Evolutionary conservation across 2,329 filamentous ascomycete species (phyloP), one percentile per base, ranked within the genome.

Genomic region (Botrytis paeoniae): DNA sequence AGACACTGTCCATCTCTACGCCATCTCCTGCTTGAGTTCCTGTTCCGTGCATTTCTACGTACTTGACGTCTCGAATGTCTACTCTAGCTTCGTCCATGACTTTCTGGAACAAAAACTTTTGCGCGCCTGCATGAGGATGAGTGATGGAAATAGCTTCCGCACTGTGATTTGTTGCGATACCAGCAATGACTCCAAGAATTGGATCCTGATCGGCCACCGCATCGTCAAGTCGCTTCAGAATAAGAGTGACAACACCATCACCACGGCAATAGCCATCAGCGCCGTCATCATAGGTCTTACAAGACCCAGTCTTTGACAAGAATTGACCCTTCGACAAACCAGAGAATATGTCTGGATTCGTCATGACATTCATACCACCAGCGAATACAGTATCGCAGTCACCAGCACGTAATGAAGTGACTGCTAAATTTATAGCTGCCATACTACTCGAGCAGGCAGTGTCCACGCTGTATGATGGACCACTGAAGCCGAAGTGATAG

Each of bases 401-500:
- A 4, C 84, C 83, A 35, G 77, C 81, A 12, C 84, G 81, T 0
- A 89, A 79, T 37, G 84, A 85, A 69, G 87, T 85, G 29, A 84
- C 85, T 3, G 86, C 88, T 48, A 86, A 79, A 76, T 89, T 85
- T 5, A 89, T 82, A 0, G 86, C 85, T 6, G 88, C 85, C 32
- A 89, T 81, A 66, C 85, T 86, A 18, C 85, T 85, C 37, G 87
- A 89, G 79, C 88, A 90, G 32, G 86, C 88, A 0, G 88, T 89
- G 70, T 90, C 88, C 22, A 90, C 80, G 0, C 86, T 88, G 79
- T 88, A 84, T 75, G 86, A 87, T 4, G 87, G 86, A 0, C 83
- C 84, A 4, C 79, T 81, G 78, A 83, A 83, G 1, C 82, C 80
- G 69, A 84, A 85, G 69, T 80, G 78, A 70, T 84, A 82, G 37